Percentiles rank a stretch among this genome's conserved stretches.
phyloP scores from a whole-genome alignment of 2,329 filamentous ascomycete species.

The Fonsecaea monophora region DNA sequence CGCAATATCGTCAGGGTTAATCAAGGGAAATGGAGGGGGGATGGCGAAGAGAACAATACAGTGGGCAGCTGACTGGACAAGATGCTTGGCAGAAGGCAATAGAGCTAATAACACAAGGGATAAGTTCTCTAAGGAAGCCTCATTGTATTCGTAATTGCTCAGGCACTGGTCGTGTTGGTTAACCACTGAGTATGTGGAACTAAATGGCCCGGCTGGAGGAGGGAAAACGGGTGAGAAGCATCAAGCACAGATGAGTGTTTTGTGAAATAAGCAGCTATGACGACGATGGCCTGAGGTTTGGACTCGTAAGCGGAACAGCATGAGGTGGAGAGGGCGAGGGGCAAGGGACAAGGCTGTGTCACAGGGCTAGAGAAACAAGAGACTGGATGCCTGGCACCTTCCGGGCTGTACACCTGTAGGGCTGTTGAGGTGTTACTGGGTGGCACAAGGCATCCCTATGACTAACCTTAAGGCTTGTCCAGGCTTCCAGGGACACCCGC shows the following conservation, averaged over 20 bases:
- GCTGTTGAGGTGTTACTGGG: not conserved
- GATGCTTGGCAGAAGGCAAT: slow-evolving; percentile 16
- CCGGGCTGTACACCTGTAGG: too few relatives aligned
- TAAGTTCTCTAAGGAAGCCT: slow-evolving; percentile 1
- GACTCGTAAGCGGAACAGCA: not conserved
- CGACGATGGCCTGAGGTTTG: not conserved
- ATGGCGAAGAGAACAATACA: slow-evolving; percentile 1
- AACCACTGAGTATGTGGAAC: not conserved
- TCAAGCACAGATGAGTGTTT: not conserved
- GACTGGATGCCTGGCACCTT: not conserved
- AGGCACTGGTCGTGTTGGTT: not conserved
- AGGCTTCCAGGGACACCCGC: not conserved
- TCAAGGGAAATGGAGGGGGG: not conserved
- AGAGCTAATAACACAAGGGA: not conserved
- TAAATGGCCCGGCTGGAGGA: not conserved
- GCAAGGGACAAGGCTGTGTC: slow-evolving; percentile 11
- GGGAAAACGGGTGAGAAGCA: not conserved
- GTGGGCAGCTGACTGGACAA: slow-evolving; percentile 17
- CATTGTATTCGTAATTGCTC: slow-evolving; percentile 1
- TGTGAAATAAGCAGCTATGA: slow-evolving; percentile 1
- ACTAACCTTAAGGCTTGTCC: not conserved
- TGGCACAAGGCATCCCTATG: not conserved
- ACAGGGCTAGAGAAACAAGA: slow-evolving; percentile 7
- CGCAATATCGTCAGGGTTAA: not conserved
- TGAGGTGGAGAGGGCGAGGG: slow-evolving; percentile 2